phyloP scores from a whole-genome alignment of 345 rosid species.

The Murraya koenigii region DNA sequence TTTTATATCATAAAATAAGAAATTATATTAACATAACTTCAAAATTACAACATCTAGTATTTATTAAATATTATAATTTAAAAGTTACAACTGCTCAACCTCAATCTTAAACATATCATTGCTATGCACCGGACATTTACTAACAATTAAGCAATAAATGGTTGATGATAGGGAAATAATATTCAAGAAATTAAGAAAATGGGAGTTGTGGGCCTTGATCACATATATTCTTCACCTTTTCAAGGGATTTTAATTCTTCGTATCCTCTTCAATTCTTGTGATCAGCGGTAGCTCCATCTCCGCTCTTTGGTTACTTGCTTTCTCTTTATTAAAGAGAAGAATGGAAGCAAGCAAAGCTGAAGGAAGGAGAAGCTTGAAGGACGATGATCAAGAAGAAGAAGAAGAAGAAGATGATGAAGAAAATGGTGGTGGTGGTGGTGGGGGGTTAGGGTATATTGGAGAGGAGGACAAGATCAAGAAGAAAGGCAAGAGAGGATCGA shows the following conservation, averaged over 20 bases:
- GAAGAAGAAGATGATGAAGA: slow-evolving; percentile 23
- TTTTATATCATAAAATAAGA: no score
- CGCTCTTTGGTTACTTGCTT: background rate
- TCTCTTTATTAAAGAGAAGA: background rate
- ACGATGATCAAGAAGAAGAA: slow-evolving; percentile 61
- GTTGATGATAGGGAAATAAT: no score
- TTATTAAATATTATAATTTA: no score
- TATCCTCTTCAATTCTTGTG: background rate
- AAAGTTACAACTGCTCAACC: no score
- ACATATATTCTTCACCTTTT: slow-evolving; percentile 24
- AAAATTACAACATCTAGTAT: no score
- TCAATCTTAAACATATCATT: no score
- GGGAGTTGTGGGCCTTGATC: slow-evolving; percentile 41
- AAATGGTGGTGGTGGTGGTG: slow-evolving; percentile 33
- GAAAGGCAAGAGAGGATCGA: slow-evolving; percentile 40
- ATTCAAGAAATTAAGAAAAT: slow-evolving; percentile 17
- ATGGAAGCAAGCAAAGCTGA: slow-evolving; percentile 59
- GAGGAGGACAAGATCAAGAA: slow-evolving; percentile 46
- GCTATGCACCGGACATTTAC: no score
- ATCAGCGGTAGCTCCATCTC: background rate
- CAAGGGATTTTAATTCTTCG: slow-evolving; percentile 4
- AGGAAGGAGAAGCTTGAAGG: slow-evolving; percentile 60
- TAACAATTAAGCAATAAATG: no score
- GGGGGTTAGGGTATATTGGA: no score
- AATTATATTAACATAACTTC: no score